phyloP scores from a whole-genome alignment of 371 early-diverging fungal genomes.

The Rhizomucor pusillus region DNA sequence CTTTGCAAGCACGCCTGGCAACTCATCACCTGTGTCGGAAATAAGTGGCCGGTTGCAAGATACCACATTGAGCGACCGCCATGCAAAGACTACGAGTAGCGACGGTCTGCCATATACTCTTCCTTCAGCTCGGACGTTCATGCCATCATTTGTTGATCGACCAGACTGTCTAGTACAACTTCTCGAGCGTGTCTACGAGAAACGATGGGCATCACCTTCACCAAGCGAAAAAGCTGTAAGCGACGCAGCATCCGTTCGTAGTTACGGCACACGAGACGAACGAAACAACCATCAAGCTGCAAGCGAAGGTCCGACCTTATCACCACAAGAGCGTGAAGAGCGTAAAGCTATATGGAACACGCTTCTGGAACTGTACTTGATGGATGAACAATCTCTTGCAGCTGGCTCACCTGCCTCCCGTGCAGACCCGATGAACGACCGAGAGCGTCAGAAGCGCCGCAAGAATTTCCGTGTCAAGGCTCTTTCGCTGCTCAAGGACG shows the following conservation, averaged over 20 bases:
- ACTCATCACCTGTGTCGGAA: constrained; percentile 1
- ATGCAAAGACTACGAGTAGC: constrained; percentile 8
- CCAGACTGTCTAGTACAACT: constrained; percentile 72
- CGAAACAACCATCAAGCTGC: constrained; percentile 1
- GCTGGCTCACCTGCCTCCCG: not conserved
- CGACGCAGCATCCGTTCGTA: constrained; percentile 17
- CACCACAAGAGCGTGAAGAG: constrained; percentile 52
- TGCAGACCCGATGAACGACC: constrained; percentile 5
- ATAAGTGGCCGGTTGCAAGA: too few relatives aligned
- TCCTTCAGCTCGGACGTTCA: constrained; percentile 59
- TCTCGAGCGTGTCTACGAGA: constrained; percentile 67
- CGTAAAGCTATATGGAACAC: constrained; percentile 83
- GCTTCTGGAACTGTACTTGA: constrained; percentile 86
- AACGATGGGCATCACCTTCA: constrained; percentile 41
- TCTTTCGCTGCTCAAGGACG: constrained; percentile 37
- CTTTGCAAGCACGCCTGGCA: constrained; percentile 18
- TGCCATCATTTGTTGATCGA: constrained; percentile 75
- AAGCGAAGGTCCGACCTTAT: constrained; percentile 13
- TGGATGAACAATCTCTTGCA: constrained; percentile 37
- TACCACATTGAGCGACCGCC: too few relatives aligned
- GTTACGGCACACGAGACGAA: constrained; percentile 16
- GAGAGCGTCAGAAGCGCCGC: constrained; percentile 24
- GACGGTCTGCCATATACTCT: constrained; percentile 31
- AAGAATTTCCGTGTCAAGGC: constrained; percentile 40
- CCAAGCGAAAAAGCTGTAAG: constrained; percentile 10